Conservation (phyloP, 495 filamentous ascomycete genomes). For the Xylaria sp. region DNA sequence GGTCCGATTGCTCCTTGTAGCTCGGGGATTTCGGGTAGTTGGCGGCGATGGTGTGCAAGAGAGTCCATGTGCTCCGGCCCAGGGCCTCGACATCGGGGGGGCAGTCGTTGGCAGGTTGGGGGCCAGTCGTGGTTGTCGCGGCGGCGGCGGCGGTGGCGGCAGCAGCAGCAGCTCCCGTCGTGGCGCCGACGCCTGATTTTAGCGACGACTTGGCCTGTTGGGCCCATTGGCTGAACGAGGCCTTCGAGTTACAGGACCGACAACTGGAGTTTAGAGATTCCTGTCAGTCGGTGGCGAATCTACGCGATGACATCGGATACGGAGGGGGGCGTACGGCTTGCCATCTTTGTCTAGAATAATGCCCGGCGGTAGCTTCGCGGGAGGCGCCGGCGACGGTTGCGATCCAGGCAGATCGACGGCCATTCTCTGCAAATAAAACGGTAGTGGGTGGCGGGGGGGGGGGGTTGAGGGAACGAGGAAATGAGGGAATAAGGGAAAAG, state of each 20-base stretch:
- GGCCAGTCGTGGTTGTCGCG: conserved; percentile 40
- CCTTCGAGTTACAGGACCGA: conserved; percentile 81
- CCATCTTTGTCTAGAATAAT: conserved; percentile 90
- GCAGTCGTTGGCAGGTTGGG: conserved; percentile 57
- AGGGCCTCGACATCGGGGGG: conserved; percentile 85
- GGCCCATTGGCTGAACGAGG: conserved; percentile 65
- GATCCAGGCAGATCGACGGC: conserved; percentile 44
- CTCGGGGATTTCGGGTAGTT: conserved; percentile 77
- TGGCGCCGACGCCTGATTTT: conserved; percentile 44
- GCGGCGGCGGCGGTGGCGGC: conserved; percentile 37
- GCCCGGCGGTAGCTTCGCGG: conserved; percentile 70
- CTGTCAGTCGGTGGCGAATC: conserved; percentile 28
- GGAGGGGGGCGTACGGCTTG: conserved; percentile 71
- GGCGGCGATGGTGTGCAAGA: conserved; percentile 89
- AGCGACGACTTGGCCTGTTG: conserved; percentile 71
- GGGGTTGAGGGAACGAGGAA: too few species aligned
- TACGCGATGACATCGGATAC: background rate
- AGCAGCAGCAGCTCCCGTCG: conserved; percentile 39
- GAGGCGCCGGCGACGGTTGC: conserved; percentile 32
- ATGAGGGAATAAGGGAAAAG: conserved; percentile 24
- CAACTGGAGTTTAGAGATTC: conserved; percentile 64
- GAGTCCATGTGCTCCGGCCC: conserved; percentile 88
- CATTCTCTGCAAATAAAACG: conserved; percentile 32
- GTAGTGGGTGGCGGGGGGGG: too few species aligned
- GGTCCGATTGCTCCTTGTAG: conserved; percentile 70